Percentiles rank a stretch among this genome's conserved stretches.
Conservation (phyloP, 805 yeast genomes). For the Ogataea pilisensis region DNA sequence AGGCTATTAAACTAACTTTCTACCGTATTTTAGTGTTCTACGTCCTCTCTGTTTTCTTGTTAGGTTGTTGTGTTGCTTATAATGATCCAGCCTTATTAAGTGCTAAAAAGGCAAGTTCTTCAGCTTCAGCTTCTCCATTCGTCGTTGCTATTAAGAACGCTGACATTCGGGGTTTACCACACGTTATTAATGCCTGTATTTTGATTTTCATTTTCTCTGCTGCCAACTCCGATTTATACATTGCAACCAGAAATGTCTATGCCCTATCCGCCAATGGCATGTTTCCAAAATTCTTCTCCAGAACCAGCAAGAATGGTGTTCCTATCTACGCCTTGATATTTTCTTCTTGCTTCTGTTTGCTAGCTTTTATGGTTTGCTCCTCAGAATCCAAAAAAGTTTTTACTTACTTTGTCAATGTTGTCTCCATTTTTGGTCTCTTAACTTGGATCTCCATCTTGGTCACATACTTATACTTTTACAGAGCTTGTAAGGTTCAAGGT, state of each 20-base stretch:
- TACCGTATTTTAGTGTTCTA: conserved; percentile 53
- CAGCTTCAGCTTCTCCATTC: conserved; percentile 78
- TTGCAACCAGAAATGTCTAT: conserved; percentile 71
- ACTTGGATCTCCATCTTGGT: conserved; percentile 72
- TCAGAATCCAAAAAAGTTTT: conserved; percentile 54
- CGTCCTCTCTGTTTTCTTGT: conserved; percentile 45
- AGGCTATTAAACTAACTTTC: conserved; percentile 49
- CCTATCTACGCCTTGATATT: conserved; percentile 56
- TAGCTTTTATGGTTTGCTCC: conserved; percentile 69
- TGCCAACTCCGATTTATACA: conserved; percentile 73
- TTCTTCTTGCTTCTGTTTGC: conserved; percentile 50
- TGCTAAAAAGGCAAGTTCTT: conserved; percentile 43
- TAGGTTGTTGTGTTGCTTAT: conserved; percentile 57
- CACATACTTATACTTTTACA: conserved; percentile 62
- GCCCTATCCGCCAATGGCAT: conserved; percentile 69
- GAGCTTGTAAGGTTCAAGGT: conserved; percentile 67
- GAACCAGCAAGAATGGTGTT: conserved; percentile 65
- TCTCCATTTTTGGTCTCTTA: conserved; percentile 68
- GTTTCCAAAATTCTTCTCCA: conserved; percentile 66
- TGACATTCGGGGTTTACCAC: conserved; percentile 61
- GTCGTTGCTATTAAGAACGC: conserved; percentile 76
- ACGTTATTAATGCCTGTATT: conserved; percentile 73
- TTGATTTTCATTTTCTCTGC: conserved; percentile 77
- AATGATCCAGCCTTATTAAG: conserved; percentile 39
- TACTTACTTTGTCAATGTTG: conserved; percentile 69